phyloP scores from a whole-genome alignment of 352 stramenopile genomes.

The Globisporangium nunn region DNA sequence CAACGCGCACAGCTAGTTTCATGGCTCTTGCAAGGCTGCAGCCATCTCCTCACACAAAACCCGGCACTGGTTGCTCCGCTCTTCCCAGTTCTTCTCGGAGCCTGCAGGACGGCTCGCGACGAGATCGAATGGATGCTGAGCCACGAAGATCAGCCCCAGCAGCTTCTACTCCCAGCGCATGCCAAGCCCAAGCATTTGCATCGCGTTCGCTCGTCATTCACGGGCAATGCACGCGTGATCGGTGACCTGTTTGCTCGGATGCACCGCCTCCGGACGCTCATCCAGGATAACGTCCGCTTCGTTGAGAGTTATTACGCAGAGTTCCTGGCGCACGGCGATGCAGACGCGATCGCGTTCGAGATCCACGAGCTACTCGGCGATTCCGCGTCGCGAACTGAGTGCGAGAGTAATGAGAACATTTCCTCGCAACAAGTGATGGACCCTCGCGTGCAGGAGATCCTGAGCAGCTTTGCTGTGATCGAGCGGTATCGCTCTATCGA shows the following conservation, averaged over 20 bases:
- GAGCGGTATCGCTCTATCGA: slow-evolving; percentile 22
- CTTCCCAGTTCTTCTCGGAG: slow-evolving; percentile 39
- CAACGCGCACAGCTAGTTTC: slow-evolving; percentile 31
- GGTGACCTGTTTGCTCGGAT: slow-evolving; percentile 17
- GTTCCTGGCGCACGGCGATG: slow-evolving; percentile 36
- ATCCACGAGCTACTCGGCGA: slow-evolving; percentile 15
- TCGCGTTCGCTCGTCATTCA: slow-evolving; percentile 20
- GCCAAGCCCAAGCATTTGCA: slow-evolving; percentile 51
- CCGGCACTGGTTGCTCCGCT: slow-evolving; percentile 29
- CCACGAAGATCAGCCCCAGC: slow-evolving; percentile 15
- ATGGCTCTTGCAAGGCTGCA: slow-evolving; percentile 30
- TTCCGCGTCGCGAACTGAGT: not conserved
- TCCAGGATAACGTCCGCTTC: slow-evolving; percentile 16
- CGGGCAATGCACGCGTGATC: slow-evolving; percentile 10
- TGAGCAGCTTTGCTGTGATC: slow-evolving; percentile 33
- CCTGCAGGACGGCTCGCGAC: slow-evolving; percentile 21
- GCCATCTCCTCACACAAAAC: slow-evolving; percentile 34
- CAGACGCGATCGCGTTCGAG: slow-evolving; percentile 35
- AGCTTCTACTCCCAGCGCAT: slow-evolving; percentile 28
- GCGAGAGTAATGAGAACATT: not conserved
- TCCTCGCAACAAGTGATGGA: slow-evolving; percentile 2
- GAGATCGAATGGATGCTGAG: slow-evolving; percentile 51
- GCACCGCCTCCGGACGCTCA: slow-evolving; percentile 19
- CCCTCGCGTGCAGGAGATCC: slow-evolving; percentile 20
- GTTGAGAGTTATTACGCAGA: slow-evolving; percentile 31